Base-by-base conservation (phyloP, 345 rosid genomes). In the Gossypium mustelinum region DNA sequence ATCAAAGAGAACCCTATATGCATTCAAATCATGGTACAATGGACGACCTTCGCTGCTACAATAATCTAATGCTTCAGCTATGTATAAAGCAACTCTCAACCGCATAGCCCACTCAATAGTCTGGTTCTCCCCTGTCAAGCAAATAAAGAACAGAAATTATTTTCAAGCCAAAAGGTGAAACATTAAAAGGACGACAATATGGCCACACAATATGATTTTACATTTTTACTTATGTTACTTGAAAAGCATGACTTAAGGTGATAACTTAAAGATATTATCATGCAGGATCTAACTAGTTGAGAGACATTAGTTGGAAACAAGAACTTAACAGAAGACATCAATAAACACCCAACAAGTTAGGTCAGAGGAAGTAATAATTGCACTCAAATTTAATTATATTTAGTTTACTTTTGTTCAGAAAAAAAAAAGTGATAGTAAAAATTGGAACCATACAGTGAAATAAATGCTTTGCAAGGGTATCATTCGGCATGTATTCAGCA, bases 401-500 rank as follows among this genome's bases (percentile, higher is more conserved):
- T 13, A 22, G 12, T 12, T 47, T 47, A 5, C 5, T 69, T 10
- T 29, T 27, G 47, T 17, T 27, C 47, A 51, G 44, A 4, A 51
- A 74, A 73, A 17, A 27, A 61, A 17, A 62, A 22, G 13, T 0
- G 16, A 5, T 9, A 73, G 47, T 45, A 43, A 27, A 24, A 66
- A 65, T 63, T 43, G 56, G 29, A 27, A 72, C 2, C 98, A 59
- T 89, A 94, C 98, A 94, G 77, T 94, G 98, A 70, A 94, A 94
- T 3, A 94, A 81, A 79, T 94, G 97, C 79, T 92, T 94, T 6
- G 88, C 83, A 48, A 94, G 95, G 22, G 91, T 92, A 68, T 92
- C 93, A 75, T 92, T 90, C 13, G 97, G 90, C 97, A 94, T 88
- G 79, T 84, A 90, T 77, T 94, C 98, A 0, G 98, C 90, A 63